A percentile compares a stretch with the other conserved stretches of the same genome.
Evolutionary conservation across 2,329 filamentous ascomycete genomes (phyloP).

Genomic region (Ophiostoma populinum): DNA sequence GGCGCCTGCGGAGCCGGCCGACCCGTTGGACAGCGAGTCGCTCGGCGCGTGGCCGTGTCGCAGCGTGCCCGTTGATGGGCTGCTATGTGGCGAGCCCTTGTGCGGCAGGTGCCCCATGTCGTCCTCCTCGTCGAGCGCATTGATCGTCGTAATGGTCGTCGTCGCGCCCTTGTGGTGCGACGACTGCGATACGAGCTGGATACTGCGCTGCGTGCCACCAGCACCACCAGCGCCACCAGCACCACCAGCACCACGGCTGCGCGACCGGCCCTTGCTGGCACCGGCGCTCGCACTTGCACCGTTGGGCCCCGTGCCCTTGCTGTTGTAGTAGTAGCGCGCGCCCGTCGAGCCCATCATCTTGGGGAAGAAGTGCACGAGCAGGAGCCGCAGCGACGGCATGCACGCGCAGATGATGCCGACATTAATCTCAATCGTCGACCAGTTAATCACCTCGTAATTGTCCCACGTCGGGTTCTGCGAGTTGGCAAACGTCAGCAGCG

Average conservation of each 20-base stretch:
- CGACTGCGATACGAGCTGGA: conserved; percentile 5
- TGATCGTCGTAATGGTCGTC: conserved; percentile 6
- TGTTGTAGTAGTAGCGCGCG: conserved; percentile 6
- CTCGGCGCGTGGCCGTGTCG: background rate
- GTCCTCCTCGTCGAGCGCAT: conserved; percentile 1
- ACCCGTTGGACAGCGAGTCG: background rate
- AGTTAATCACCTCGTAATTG: conserved; percentile 16
- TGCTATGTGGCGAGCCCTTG: background rate
- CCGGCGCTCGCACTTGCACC: background rate
- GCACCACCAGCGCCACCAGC: background rate
- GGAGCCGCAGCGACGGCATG: conserved; percentile 17
- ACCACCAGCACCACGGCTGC: background rate
- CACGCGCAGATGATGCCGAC: conserved; percentile 20
- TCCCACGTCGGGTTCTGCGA: conserved; percentile 18
- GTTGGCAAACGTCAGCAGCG: conserved; percentile 16
- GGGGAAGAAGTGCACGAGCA: conserved; percentile 17
- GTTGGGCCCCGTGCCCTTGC: conserved; percentile 2
- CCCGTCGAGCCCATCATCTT: conserved; percentile 7
- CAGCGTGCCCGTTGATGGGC: background rate
- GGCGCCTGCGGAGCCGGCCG: background rate
- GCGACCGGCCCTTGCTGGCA: background rate
- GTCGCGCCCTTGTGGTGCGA: conserved; percentile 3
- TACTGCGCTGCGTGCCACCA: conserved; percentile 2
- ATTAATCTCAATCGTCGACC: conserved; percentile 20
- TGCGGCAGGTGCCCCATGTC: background rate